Conservation (phyloP, 164 flowering plant genomes). For the Nymphaea thermarum region DNA sequence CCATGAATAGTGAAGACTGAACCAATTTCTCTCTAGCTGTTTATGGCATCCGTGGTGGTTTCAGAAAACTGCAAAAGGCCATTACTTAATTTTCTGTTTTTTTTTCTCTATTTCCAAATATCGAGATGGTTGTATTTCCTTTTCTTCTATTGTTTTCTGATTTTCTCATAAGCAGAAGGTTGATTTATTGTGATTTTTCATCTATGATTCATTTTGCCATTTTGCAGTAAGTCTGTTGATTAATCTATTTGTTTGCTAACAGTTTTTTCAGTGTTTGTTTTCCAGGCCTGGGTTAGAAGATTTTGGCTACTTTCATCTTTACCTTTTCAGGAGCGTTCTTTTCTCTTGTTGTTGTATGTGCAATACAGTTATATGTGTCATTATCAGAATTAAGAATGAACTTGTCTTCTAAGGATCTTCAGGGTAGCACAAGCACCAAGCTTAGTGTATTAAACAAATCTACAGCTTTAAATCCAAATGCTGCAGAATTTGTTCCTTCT, state of each 20-base stretch:
- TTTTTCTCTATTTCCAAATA: no score
- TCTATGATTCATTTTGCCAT: no score
- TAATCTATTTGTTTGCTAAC: no score
- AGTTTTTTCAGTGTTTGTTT: neutral
- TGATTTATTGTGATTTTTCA: no score
- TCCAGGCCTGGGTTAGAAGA: neutral
- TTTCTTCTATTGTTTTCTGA: no score
- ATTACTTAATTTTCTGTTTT: neutral
- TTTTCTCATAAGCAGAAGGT: no score
- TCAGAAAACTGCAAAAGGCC: neutral
- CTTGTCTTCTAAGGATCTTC: conserved; percentile 44
- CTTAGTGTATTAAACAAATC: conserved; percentile 25
- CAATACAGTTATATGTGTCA: neutral
- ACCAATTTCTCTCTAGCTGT: neutral
- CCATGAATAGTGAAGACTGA: no score
- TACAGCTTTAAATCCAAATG: conserved; percentile 79
- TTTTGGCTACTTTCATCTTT: neutral
- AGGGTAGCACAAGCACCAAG: conserved; percentile 24
- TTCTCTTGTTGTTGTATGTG: neutral
- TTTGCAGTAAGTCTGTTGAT: no score
- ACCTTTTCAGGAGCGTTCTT: neutral
- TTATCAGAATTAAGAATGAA: conserved; percentile 39
- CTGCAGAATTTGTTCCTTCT: conserved; percentile 86
- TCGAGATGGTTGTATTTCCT: no score
- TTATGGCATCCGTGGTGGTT: neutral